Conservation (phyloP, 169 alveolate species). For the Eimeria falciformis region DNA sequence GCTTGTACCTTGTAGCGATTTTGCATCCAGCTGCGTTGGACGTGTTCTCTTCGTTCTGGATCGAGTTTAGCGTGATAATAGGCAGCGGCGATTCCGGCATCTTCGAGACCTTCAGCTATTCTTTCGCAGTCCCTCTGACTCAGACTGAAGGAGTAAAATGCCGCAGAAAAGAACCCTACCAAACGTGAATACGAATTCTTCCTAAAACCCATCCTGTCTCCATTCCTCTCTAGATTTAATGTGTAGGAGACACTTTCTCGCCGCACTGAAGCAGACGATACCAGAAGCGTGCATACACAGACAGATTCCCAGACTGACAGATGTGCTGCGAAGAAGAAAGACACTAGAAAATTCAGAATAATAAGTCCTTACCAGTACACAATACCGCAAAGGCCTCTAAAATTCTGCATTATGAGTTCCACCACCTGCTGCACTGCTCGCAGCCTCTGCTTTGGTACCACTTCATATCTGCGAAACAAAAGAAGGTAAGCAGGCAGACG, state of each 20-base stretch:
- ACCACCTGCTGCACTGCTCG: constrained; percentile 29
- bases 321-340: background rate
- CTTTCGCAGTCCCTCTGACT: constrained; percentile 95
- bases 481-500: background rate
- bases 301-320: background rate
- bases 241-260: too few relatives aligned
- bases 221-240: too few relatives aligned
- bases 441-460: background rate
- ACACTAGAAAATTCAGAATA: background rate
- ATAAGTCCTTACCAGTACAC: constrained; percentile 53
- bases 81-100: constrained; percentile 87
- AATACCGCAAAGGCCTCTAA: constrained; percentile 44
- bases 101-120: constrained; percentile 90
- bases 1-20: background rate
- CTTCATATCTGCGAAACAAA: background rate
- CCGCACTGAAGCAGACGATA: background rate
- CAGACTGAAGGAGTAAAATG: constrained; percentile 32
- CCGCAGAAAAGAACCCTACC: background rate
- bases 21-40: constrained; percentile 90
- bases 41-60: constrained; percentile 83
- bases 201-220: too few relatives aligned
- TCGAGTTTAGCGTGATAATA: constrained; percentile 90
- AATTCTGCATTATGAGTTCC: constrained; percentile 5
- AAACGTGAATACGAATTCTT: too few relatives aligned
- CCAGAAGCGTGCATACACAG: background rate